Evolutionary conservation across 805 yeast genomes (phyloP).

Genomic region (Kuraishia molischiana): DNA sequence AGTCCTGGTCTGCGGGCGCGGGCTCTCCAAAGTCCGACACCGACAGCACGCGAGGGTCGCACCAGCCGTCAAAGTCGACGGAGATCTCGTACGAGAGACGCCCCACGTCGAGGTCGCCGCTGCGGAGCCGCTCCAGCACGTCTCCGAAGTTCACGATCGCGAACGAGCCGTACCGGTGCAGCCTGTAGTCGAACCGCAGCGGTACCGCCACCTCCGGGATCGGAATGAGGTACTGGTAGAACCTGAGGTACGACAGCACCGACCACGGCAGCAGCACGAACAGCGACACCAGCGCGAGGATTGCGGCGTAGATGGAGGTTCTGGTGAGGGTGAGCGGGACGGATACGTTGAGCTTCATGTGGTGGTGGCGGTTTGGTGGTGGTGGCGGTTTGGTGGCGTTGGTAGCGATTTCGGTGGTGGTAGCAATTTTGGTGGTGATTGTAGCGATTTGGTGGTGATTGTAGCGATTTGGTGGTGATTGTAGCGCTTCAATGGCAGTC

Average conservation of each 20-base stretch:
- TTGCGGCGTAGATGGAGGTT: conserved; percentile 7
- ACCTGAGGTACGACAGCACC: conserved; percentile 17
- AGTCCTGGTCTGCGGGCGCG: background rate
- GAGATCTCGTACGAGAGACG: background rate
- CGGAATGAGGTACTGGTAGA: conserved; percentile 20
- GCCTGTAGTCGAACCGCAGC: background rate
- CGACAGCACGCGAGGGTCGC: background rate
- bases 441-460: no score
- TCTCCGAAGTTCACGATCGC: background rate
- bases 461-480: no score
- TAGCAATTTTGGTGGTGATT: no score
- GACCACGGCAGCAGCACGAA: conserved; percentile 22
- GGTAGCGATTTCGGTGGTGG: no score
- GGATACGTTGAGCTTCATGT: conserved; percentile 11
- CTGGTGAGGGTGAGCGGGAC: conserved; percentile 15
- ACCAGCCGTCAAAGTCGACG: background rate
- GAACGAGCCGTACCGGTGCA: background rate
- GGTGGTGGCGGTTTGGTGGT: no score
- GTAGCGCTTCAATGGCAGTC: no score
- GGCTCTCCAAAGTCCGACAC: background rate
- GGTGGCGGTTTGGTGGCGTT: no score
- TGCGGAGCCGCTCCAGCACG: background rate
- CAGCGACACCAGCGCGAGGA: conserved; percentile 9
- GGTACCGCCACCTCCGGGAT: conserved; percentile 2
- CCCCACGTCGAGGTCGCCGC: background rate